Percentiles rank a stretch among this genome's conserved stretches.
These are phyloP conservation scores for Leccinum disarticulatum DNA, from an alignment of 768 basidiomycete species.

Conservation along the genomic window DNA sequence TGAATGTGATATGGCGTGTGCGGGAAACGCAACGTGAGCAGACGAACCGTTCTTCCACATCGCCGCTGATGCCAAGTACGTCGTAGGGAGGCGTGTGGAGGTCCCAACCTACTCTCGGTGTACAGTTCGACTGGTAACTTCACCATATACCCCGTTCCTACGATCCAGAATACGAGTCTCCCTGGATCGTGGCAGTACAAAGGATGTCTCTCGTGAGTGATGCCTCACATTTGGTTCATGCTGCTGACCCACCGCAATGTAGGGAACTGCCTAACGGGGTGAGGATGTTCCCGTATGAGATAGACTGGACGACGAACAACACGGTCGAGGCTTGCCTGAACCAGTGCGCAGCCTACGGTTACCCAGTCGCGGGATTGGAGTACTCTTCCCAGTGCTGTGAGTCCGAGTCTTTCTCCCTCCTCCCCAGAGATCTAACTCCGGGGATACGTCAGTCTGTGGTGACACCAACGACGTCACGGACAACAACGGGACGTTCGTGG, in stretches of 20 bases:
- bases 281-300: slow-evolving; percentile 62
- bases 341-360: slow-evolving; percentile 72
- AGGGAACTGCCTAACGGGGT: slow-evolving; percentile 48
- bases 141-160: slow-evolving; percentile 58
- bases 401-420: slow-evolving; percentile 24
- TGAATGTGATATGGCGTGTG: slow-evolving; percentile 73
- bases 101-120: slow-evolving; percentile 67
- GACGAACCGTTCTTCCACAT: neutral
- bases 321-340: slow-evolving; percentile 62
- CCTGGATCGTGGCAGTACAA: slow-evolving; percentile 67
- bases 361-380: slow-evolving; percentile 68
- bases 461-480: slow-evolving; percentile 54
- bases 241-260: neutral
- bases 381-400: slow-evolving; percentile 73
- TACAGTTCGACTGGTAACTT: slow-evolving; percentile 56
- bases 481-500: slow-evolving; percentile 32
- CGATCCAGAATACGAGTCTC: slow-evolving; percentile 51
- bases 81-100: slow-evolving; percentile 68
- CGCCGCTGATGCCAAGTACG: neutral
- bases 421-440: neutral
- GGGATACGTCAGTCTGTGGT: slow-evolving; percentile 57
- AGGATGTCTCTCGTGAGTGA: slow-evolving; percentile 62
- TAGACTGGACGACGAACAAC: slow-evolving; percentile 60
- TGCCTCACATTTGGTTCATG: neutral
- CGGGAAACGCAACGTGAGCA: slow-evolving; percentile 64